phyloP scores from a whole-genome alignment of 768 basidiomycete genomes.

The Dictyophora rubrovolvata region DNA sequence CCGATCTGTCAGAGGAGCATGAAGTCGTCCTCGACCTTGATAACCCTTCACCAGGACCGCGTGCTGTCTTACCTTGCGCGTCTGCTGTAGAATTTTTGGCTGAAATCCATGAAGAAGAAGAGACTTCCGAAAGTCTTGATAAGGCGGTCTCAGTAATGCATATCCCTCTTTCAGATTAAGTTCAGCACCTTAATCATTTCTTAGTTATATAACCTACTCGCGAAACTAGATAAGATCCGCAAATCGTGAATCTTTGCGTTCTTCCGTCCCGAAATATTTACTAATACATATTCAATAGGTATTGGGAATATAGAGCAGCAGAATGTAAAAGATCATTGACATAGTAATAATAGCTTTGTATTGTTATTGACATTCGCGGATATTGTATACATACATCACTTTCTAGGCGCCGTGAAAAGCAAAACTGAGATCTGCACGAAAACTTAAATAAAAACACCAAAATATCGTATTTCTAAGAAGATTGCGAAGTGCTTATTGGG shows the following conservation, averaged over 20 bases:
- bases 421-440: too few species aligned
- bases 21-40: constrained; percentile 51
- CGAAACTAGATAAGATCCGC: constrained; percentile 61
- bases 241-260: constrained; percentile 46
- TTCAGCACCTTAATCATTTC: constrained; percentile 9
- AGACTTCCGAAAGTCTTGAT: constrained; percentile 33
- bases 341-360: background rate
- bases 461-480: too few species aligned
- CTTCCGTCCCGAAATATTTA: background rate
- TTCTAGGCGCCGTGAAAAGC: too few species aligned
- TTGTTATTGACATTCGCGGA: background rate
- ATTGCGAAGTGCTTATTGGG: too few species aligned
- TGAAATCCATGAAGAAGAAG: constrained; percentile 54
- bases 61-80: constrained; percentile 65
- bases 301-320: constrained; percentile 68
- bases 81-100: constrained; percentile 82
- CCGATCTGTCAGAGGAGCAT: background rate
- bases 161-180: constrained; percentile 17
- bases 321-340: constrained; percentile 25
- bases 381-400: background rate
- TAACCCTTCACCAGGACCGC: constrained; percentile 53
- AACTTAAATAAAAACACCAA: too few species aligned
- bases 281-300: constrained; percentile 29
- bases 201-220: constrained; percentile 65
- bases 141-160: constrained; percentile 28